These are phyloP conservation scores for Epicoccum nigrum DNA, from an alignment of 2,329 filamentous ascomycete genomes.

Conservation along the genomic window DNA sequence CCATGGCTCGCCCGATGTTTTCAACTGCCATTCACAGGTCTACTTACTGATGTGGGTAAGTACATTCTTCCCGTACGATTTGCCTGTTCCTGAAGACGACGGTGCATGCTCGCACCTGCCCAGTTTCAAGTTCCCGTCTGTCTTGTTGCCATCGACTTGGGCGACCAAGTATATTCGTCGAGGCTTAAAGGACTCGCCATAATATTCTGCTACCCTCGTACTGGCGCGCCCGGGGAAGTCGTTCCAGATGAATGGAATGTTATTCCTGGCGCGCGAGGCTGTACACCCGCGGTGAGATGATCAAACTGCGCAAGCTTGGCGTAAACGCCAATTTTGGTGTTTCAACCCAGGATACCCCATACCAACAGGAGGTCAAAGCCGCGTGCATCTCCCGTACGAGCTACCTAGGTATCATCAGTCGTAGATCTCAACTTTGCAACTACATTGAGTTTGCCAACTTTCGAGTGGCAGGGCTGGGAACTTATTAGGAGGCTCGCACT, in stretches of 20 bases:
- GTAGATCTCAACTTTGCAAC: slow-evolving; percentile 45
- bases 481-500: slow-evolving; percentile 50
- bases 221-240: slow-evolving; percentile 48
- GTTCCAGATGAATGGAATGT: slow-evolving; percentile 51
- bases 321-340: slow-evolving; percentile 47
- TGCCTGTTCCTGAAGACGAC: slow-evolving; percentile 50
- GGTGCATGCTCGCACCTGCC: slow-evolving; percentile 49
- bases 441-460: slow-evolving; percentile 47
- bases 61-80: slow-evolving; percentile 40
- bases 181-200: slow-evolving; percentile 47
- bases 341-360: slow-evolving; percentile 49
- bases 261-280: slow-evolving; percentile 53
- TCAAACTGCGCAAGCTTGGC: slow-evolving; percentile 22
- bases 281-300: slow-evolving; percentile 47
- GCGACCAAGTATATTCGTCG: slow-evolving; percentile 37
- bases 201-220: slow-evolving; percentile 53
- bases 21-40: neutral
- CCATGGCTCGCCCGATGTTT: slow-evolving; percentile 29
- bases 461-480: slow-evolving; percentile 48
- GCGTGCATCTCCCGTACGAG: slow-evolving; percentile 50
- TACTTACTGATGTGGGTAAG: slow-evolving; percentile 25
- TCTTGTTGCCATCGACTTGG: slow-evolving; percentile 43
- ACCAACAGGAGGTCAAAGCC: slow-evolving; percentile 48
- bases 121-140: slow-evolving; percentile 32
- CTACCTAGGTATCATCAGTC: slow-evolving; percentile 52